phyloP scores from a whole-genome alignment of 129 eudicot genomes.

The Rutidosis leptorrhynchoides region DNA sequence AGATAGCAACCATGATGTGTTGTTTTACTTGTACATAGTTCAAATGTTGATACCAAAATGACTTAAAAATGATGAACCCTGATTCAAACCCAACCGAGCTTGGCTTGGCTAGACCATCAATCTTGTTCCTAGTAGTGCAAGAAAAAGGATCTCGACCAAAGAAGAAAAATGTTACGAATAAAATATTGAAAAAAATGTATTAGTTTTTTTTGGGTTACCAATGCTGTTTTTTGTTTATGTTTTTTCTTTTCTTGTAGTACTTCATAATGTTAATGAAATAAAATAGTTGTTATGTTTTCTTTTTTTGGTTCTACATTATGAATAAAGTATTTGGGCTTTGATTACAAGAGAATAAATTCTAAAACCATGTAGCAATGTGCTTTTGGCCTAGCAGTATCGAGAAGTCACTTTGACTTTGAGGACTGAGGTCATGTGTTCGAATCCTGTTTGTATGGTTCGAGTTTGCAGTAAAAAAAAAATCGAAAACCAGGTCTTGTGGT shows the following conservation, averaged over 20 bases:
- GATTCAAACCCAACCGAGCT: conserved; percentile 1
- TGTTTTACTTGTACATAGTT: conserved; percentile 34
- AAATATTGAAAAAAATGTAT: no score
- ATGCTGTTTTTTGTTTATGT: neutral
- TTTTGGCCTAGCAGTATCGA: no score
- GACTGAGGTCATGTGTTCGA: no score
- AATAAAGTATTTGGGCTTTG: neutral
- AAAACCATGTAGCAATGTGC: no score
- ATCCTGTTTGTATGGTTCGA: no score
- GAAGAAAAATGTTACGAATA: neutral
- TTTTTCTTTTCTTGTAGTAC: neutral
- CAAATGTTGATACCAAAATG: conserved; percentile 2
- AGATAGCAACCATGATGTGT: neutral
- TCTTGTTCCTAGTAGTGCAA: conserved; percentile 22
- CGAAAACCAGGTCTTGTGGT: neutral
- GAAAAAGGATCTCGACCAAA: conserved; percentile 11
- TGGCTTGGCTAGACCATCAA: conserved; percentile 18
- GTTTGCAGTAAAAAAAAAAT: no score
- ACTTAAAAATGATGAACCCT: conserved; percentile 10
- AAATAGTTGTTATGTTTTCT: neutral
- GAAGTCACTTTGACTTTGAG: no score
- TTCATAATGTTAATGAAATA: neutral
- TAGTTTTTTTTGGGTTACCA: neutral
- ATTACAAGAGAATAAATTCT: neutral
- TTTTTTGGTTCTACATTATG: neutral